Evolutionary conservation across 305 asterid genomes (phyloP).

Genomic region (Nicotiana rustica): DNA sequence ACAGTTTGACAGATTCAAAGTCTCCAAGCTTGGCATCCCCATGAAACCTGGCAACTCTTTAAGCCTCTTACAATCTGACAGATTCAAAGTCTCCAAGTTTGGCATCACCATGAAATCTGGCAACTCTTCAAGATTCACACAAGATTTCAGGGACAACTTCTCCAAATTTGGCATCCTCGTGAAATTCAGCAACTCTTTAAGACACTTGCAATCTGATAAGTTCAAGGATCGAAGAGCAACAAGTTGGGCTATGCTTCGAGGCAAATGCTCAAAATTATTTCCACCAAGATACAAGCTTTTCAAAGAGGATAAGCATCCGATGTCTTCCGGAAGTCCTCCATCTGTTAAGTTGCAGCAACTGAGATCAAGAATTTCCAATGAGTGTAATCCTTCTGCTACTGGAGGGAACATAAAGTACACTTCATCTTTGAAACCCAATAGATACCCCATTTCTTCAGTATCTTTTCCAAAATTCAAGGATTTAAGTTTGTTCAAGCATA

Average conservation of each 20-base stretch:
- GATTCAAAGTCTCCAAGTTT: too few relatives aligned
- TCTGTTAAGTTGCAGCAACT: neutral
- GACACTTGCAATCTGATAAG: neutral
- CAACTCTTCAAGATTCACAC: too few relatives aligned
- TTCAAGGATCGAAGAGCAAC: neutral
- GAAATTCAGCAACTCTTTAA: neutral
- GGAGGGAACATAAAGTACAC: neutral
- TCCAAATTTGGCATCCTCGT: too few relatives aligned
- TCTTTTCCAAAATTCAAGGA: neutral
- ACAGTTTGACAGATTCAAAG: too few relatives aligned
- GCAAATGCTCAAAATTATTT: neutral
- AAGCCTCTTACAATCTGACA: too few relatives aligned
- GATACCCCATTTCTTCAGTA: neutral
- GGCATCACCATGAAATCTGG: too few relatives aligned
- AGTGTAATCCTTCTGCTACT: neutral
- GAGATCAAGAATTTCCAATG: neutral
- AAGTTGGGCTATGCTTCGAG: neutral
- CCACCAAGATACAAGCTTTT: neutral
- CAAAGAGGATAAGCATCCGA: neutral
- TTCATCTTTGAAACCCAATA: neutral
- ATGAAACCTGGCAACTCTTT: too few relatives aligned
- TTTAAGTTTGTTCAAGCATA: neutral
- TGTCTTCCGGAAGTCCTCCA: neutral
- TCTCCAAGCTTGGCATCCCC: too few relatives aligned
- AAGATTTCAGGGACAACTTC: too few relatives aligned